These are phyloP conservation scores for Gnaphalium uliginosum DNA, from an alignment of 129 eudicot genomes.

Conservation along the genomic window DNA sequence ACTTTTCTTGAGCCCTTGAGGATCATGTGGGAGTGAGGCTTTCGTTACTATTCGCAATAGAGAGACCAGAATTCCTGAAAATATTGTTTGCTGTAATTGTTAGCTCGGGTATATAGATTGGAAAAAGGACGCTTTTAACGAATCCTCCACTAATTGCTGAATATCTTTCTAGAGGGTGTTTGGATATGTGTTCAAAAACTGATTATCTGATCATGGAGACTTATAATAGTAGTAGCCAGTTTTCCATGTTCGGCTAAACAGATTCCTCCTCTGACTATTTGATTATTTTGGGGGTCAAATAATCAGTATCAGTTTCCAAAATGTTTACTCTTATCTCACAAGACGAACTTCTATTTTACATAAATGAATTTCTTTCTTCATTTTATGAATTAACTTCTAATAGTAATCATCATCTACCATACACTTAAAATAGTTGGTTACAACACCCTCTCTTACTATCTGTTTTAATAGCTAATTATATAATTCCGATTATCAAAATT, in stretches of 20 bases:
- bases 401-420: too few species aligned
- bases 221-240: too few species aligned
- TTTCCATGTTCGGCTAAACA: too few species aligned
- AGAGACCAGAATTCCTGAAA: constrained; percentile 63
- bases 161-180: not conserved
- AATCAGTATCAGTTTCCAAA: too few species aligned
- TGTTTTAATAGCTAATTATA: not conserved
- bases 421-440: too few species aligned
- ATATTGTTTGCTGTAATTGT: not conserved
- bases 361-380: not conserved
- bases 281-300: too few species aligned
- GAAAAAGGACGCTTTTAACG: not conserved
- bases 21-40: constrained; percentile 71
- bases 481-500: not conserved
- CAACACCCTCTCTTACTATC: not conserved
- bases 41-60: constrained; percentile 72
- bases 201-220: too few species aligned
- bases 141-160: not conserved
- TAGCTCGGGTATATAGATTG: not conserved
- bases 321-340: not conserved
- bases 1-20: constrained; percentile 75
- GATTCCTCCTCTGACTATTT: too few species aligned
- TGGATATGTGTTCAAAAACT: not conserved
- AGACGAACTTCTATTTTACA: not conserved
- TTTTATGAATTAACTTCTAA: too few species aligned